Evolutionary conservation across 257 asterid genomes (phyloP), one percentile per base, ranked within the genome.

Genomic region (Solanum megistacrolobum): DNA sequence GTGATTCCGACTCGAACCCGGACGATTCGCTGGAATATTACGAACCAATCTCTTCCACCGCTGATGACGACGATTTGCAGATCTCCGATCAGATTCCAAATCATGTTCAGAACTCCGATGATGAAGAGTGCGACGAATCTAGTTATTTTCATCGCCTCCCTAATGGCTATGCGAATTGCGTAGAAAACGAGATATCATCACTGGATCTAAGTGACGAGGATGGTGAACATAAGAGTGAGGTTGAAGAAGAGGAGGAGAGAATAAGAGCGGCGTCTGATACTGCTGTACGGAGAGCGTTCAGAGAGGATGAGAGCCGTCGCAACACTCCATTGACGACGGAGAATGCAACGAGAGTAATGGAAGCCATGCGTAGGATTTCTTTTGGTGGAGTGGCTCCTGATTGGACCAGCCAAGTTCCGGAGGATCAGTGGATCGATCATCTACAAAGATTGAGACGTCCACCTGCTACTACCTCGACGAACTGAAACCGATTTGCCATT

Each of bases 271-370:
- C 86, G 69, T 84, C 91, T 29, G 94, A 93, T 76, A 89, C 93
- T 38, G 95, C 93, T 76, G 89, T 91, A 12, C 91, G 91, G 91
- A 92, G 94, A 39, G 98, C 98, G 32, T 91, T 94, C 86, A 90
- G 92, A 81, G 98, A 94, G 79, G 99, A 95, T 87, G 96, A 93
- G 91, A 89, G 89, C 91, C 97, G 99, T 60, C 98, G 98, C 83
- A 90, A 55, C 86, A 95, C 95, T 81, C 98, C 98, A 2, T 78
- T 96, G 91, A 60, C 99, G 86, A 89, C 93, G 82, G 99, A 94
- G 89, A 93, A 89, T 87, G 89, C 98, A 48, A 92, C 83, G 69
- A 92, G 98, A 88, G 98, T 96, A 87, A 91, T 92, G 93, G 98
- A 93, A 87, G 98, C 97, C 43, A 96, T 96, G 98, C 94, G 97